phyloP scores from a whole-genome alignment of 2,329 filamentous ascomycete species.

The Aspergillus candidus region DNA sequence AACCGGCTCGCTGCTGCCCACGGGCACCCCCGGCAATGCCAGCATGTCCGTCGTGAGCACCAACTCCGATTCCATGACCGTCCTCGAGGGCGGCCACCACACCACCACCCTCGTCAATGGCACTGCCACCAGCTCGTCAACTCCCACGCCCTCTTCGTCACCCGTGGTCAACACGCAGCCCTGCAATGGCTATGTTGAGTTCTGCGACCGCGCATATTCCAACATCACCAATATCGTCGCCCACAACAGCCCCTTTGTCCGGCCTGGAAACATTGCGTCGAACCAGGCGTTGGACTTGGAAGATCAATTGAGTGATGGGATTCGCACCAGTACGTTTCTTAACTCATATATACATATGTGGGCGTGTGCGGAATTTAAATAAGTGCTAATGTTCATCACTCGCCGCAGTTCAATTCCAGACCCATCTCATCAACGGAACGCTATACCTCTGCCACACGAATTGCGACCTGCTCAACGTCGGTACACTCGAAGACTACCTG shows the following conservation, averaged over 20 bases:
- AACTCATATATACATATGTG: too few relatives aligned
- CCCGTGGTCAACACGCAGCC: conserved; percentile 62
- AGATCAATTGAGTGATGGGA: conserved; percentile 69
- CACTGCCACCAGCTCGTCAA: conserved; percentile 43
- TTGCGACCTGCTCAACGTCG: conserved; percentile 75
- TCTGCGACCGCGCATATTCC: conserved; percentile 70
- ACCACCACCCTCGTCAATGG: conserved; percentile 45
- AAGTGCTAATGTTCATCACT: too few relatives aligned
- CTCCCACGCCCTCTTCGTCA: conserved; percentile 35
- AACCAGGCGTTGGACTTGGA: conserved; percentile 67
- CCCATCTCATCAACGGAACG: conserved; percentile 50
- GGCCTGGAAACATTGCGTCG: conserved; percentile 62
- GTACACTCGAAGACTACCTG: conserved; percentile 70
- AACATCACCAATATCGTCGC: conserved; percentile 73
- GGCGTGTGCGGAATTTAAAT: too few relatives aligned
- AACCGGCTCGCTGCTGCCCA: too few relatives aligned
- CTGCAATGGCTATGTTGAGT: conserved; percentile 73
- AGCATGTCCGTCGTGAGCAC: conserved; percentile 24
- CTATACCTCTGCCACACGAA: conserved; percentile 79
- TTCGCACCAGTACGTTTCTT: conserved; percentile 46
- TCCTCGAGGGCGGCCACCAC: conserved; percentile 33
- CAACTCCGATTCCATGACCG: conserved; percentile 32
- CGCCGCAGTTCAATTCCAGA: conserved; percentile 53
- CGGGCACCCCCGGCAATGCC: conserved; percentile 13
- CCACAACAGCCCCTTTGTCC: conserved; percentile 79